Conservation (phyloP, 257 asterid genomes). For the Petunia secreta region DNA sequence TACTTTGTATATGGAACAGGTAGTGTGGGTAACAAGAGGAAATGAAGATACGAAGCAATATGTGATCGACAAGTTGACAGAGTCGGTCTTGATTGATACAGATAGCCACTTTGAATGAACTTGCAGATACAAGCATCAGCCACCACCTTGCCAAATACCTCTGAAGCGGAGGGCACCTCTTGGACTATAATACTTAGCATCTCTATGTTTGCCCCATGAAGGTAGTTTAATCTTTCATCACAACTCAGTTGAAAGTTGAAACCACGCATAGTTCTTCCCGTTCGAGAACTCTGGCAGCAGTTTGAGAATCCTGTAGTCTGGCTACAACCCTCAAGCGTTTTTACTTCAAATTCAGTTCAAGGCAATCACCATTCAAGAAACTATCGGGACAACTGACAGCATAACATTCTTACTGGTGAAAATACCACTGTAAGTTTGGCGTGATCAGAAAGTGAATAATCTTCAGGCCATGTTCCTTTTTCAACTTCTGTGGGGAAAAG, state of each 20-base stretch:
- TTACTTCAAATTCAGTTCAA: constrained; percentile 3
- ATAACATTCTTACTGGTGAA: constrained; percentile 86
- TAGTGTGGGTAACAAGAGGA: constrained; percentile 12
- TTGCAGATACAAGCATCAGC: neutral
- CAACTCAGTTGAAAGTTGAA: constrained; percentile 25
- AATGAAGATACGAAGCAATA: neutral
- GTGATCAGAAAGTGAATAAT: constrained; percentile 94
- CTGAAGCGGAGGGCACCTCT: neutral
- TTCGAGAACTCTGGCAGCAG: constrained; percentile 14
- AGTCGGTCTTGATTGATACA: neutral
- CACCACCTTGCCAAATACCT: neutral
- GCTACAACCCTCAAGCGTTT: constrained; percentile 6
- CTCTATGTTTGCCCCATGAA: neutral
- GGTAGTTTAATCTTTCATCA: neutral
- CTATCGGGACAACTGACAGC: constrained; percentile 62
- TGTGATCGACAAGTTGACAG: neutral
- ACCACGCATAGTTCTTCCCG: constrained; percentile 11
- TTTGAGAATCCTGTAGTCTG: constrained; percentile 6
- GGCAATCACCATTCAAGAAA: constrained; percentile 17
- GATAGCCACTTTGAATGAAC: neutral
- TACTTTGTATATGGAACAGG: neutral
- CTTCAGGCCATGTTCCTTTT: constrained; percentile 94
- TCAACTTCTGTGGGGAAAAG: constrained; percentile 94
- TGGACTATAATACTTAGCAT: neutral
- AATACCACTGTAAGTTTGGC: constrained; percentile 93